Base-by-base conservation (phyloP, 2,329 filamentous ascomycete species). In the Verticillium albo-atrum region DNA sequence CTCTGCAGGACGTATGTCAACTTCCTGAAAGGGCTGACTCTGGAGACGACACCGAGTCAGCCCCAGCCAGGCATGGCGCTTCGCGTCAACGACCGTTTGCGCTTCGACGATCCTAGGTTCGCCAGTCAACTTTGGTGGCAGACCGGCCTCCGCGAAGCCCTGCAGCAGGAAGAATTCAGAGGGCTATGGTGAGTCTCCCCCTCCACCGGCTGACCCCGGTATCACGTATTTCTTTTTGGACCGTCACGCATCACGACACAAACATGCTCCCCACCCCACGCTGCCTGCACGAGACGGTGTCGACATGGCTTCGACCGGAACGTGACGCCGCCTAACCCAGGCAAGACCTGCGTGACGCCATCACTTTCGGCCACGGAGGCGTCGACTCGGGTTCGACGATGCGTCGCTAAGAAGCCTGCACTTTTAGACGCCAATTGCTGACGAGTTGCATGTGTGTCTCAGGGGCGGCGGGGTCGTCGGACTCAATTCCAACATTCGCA, bases 391-490 rank as follows among this genome's bases (percentile, higher is more conserved):
- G n/a, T 12, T 4, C n/a, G n/a, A 47, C 9, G 17, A n/a, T 4
- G 42, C 6, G 35, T 4, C n/a, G 10, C n/a, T 20, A 47, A 12
- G 4, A 23, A 23, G 42, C 42, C 6, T 23, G 5, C 1, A 23
- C 10, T n/a, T 23, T 9, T 7, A 47, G 42, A 47, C 23, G 4
- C n/a, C 25, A 6, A 7, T 47, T 47, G 42, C 42, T 47, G 42
- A 47, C 10, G 25, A 32, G 15, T 54, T 54, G 52, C 52, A 47
- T 47, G n/a, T 23, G n/a, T 47, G 42, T 23, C 68, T 79, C 54
- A 97, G 92, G 91, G 92, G 90, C 60, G 92, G 92, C 28, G 83
- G 92, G 55, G 86, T 91, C 0, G 76, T 96, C n/a, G 92, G 92
- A 0, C 75, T 97, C 61, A 97, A 92, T 72, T 86, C 91, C 9